Conservation (phyloP, 352 stramenopile genomes). For the Thalassiosira hispida region DNA sequence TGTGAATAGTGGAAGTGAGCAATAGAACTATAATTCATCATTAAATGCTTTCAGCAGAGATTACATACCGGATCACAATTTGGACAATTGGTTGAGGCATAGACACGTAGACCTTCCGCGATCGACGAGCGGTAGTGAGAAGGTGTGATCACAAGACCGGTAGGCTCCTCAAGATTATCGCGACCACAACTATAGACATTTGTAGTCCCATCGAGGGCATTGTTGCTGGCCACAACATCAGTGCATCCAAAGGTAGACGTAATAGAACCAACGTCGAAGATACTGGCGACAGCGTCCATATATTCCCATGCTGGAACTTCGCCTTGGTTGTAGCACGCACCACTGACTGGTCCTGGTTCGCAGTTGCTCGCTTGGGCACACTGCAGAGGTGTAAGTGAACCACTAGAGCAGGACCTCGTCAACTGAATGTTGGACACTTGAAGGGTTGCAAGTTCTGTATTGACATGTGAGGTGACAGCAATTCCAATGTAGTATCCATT, state of each 20-base stretch:
- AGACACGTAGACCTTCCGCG: slow-evolving; percentile 34
- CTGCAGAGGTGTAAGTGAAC: slow-evolving; percentile 34
- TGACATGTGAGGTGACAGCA: no score
- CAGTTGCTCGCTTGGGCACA: slow-evolving; percentile 54
- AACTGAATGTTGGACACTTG: slow-evolving; percentile 45
- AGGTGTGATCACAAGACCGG: slow-evolving; percentile 33
- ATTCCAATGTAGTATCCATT: no score
- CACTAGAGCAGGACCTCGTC: slow-evolving; percentile 22
- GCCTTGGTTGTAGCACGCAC: slow-evolving; percentile 41
- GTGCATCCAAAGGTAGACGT: slow-evolving; percentile 41
- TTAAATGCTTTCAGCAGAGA: no score
- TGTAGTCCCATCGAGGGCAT: slow-evolving; percentile 30
- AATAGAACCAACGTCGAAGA: slow-evolving; percentile 42
- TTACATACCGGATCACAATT: slow-evolving; percentile 40
- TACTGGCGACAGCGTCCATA: slow-evolving; percentile 4
- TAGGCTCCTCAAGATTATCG: background rate
- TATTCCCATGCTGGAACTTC: slow-evolving; percentile 41
- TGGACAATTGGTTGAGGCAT: slow-evolving; percentile 27
- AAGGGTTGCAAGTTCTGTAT: no score
- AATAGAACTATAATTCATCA: no score
- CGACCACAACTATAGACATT: slow-evolving; percentile 22
- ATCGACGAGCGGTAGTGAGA: slow-evolving; percentile 31
- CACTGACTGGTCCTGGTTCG: slow-evolving; percentile 34
- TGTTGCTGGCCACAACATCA: background rate
- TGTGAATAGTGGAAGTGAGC: no score